A percentile compares a stretch with the other conserved stretches of the same genome.
phyloP scores from a whole-genome alignment of 768 basidiomycete genomes.

The Leucocoprinus birnbaumii region DNA sequence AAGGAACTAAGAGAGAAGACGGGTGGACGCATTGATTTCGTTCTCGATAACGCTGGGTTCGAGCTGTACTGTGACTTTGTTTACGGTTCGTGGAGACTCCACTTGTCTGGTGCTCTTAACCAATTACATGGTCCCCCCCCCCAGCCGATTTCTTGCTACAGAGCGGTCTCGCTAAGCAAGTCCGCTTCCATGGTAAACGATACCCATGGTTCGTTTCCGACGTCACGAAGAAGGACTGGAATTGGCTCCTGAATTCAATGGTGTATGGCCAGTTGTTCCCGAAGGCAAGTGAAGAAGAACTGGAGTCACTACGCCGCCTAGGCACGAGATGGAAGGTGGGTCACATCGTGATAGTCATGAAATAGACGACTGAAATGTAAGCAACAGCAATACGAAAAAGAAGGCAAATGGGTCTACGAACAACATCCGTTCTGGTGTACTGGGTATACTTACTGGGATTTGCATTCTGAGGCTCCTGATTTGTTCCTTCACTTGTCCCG shows the following conservation, averaged over 20 bases:
- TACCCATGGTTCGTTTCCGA: constrained; percentile 96
- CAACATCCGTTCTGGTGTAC: constrained; percentile 95
- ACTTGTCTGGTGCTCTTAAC: not conserved
- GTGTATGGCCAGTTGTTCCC: constrained; percentile 93
- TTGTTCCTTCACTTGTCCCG: constrained; percentile 89
- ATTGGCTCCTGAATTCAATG: constrained; percentile 87
- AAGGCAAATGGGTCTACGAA: constrained; percentile 93
- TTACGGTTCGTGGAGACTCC: constrained; percentile 51
- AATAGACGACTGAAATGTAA: not conserved
- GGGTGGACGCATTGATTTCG: constrained; percentile 75
- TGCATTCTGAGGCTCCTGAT: constrained; percentile 82
- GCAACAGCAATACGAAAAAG: constrained; percentile 80
- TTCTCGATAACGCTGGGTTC: constrained; percentile 86
- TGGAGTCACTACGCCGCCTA: constrained; percentile 76
- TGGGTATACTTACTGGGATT: constrained; percentile 93
- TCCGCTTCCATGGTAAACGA: constrained; percentile 95
- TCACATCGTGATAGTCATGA: not conserved
- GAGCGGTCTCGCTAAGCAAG: constrained; percentile 77
- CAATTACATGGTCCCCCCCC: constrained; percentile 7
- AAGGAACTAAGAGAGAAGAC: constrained; percentile 67
- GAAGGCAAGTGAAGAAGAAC: constrained; percentile 72
- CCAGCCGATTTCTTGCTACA: constrained; percentile 92
- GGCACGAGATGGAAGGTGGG: constrained; percentile 87
- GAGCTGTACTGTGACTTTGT: constrained; percentile 88
- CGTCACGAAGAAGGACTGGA: constrained; percentile 90